phyloP scores from a whole-genome alignment of 495 filamentous ascomycete genomes.

The Lophium mytilinum region DNA sequence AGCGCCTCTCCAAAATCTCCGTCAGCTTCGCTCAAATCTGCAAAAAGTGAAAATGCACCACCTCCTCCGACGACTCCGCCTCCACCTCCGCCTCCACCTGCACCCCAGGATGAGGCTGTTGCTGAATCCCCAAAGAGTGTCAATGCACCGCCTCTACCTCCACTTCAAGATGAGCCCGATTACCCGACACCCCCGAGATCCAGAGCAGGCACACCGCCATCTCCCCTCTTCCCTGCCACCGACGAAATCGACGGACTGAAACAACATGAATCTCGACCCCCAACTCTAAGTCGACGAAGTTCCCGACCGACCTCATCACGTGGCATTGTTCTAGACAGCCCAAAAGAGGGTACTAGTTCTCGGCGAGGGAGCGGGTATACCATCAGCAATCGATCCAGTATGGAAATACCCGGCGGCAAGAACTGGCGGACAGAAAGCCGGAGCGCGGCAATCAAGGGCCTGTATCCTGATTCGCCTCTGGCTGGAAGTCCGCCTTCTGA shows the following conservation, averaged over 20 bases:
- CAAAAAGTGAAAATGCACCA: not conserved
- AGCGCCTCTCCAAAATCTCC: no score
- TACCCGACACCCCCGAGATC: constrained; percentile 5
- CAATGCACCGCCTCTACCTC: not conserved
- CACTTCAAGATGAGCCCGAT: not conserved
- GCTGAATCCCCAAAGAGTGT: constrained; percentile 2
- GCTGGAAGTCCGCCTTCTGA: not conserved
- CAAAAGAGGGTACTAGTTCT: not conserved
- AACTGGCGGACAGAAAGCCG: constrained; percentile 10
- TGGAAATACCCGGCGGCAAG: not conserved
- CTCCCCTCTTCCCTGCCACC: constrained; percentile 20
- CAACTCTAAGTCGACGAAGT: constrained; percentile 10
- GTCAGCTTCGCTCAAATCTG: no score
- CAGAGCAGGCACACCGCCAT: constrained; percentile 10
- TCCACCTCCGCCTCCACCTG: not conserved
- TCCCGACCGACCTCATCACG: not conserved
- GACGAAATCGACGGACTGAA: constrained; percentile 19
- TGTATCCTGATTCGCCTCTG: constrained; percentile 9
- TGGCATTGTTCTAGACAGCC: constrained; percentile 7
- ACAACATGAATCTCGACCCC: not conserved
- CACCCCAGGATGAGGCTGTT: not conserved
- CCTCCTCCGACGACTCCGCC: not conserved
- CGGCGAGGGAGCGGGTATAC: constrained; percentile 19
- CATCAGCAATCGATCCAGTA: constrained; percentile 5
- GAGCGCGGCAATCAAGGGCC: constrained; percentile 22